Base-by-base conservation (phyloP, 2,329 filamentous ascomycete genomes). In the Ascochyta clinopodiicola region DNA sequence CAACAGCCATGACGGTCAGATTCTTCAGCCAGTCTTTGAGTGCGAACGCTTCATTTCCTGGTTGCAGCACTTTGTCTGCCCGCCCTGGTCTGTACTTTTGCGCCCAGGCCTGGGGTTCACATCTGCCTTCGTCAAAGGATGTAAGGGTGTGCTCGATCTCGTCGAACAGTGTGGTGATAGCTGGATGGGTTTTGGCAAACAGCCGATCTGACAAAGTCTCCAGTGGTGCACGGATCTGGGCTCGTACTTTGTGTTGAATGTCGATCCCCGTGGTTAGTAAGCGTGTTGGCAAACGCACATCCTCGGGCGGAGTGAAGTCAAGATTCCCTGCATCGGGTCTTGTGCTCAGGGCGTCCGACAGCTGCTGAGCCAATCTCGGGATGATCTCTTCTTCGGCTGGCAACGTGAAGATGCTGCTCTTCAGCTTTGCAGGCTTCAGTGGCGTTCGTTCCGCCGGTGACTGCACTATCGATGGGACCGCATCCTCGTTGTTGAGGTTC, bases 1-100 rank as follows among this genome's bases (percentile, higher is more conserved):
- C 88, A 0, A 97, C 89, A 4, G 91, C 83, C 58, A 89, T 85
- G 0, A 99, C 87, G 55, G 86, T 89, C 40, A 96, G 81, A 31
- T 83, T 86, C 54, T 85, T 82, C 7, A 99, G 79, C 95, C 95
- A 99, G 56, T 94, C 86, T 53, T 87, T 88, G 22, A 99, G 77
- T 8, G 94, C 78, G 1, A 80, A 69, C 1, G 86, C 86, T 72
- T 97, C 91, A 39, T 80, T 83, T 2, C 89, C 88, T 15, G 80
- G 73, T 67, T 97, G 93, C 10, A 99, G 79, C 1, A 98, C 87
- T 54, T 94, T 86, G 4, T 79, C 79, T 2, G 91, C 87, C 32
- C 77, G 80, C 24, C 74, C 77, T 0, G 95, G 95, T 0, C 90
- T 86, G 75, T 98, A 96, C 68, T 98, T 97, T 36, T 94, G 88